Evolutionary conservation across 495 filamentous ascomycete species (phyloP).

Genomic region (Podospora tetraspora): DNA sequence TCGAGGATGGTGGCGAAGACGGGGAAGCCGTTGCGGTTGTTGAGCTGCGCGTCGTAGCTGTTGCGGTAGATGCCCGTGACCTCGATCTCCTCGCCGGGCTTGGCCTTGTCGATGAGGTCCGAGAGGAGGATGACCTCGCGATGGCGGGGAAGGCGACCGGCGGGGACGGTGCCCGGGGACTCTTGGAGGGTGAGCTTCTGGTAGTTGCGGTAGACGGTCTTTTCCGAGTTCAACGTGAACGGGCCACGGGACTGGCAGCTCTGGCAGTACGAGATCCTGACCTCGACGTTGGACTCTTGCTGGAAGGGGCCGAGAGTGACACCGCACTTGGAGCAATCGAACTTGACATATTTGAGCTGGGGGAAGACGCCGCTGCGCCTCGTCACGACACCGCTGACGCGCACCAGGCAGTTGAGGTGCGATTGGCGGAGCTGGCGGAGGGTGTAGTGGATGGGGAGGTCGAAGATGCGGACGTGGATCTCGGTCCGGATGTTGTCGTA

Average conservation of each 20-base stretch:
- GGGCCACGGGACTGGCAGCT: conserved; percentile 95
- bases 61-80: conserved; percentile 97
- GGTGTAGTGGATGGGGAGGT: conserved; percentile 92
- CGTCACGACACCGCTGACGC: conserved; percentile 92
- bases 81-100: conserved; percentile 96
- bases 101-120: conserved; percentile 94
- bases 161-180: conserved; percentile 93
- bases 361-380: conserved; percentile 96
- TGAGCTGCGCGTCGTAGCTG: conserved; percentile 95
- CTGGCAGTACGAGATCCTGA: conserved; percentile 94
- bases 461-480: conserved; percentile 95
- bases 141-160: conserved; percentile 90
- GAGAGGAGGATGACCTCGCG: conserved; percentile 94
- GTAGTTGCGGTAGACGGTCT: conserved; percentile 99
- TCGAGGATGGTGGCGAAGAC: conserved; percentile 98
- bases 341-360: conserved; percentile 96
- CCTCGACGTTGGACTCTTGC: conserved; percentile 92
- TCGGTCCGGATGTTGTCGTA: conserved; percentile 97
- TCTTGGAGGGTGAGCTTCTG: conserved; percentile 97
- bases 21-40: conserved; percentile 98
- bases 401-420: conserved; percentile 93
- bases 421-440: conserved; percentile 93
- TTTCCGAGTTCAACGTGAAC: conserved; percentile 93
- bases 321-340: conserved; percentile 91
- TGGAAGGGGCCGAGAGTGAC: conserved; percentile 91